A percentile compares a stretch with the other conserved stretches of the same genome.
phyloP scores from a whole-genome alignment of 768 basidiomycete genomes.

The Royoungia palumana region DNA sequence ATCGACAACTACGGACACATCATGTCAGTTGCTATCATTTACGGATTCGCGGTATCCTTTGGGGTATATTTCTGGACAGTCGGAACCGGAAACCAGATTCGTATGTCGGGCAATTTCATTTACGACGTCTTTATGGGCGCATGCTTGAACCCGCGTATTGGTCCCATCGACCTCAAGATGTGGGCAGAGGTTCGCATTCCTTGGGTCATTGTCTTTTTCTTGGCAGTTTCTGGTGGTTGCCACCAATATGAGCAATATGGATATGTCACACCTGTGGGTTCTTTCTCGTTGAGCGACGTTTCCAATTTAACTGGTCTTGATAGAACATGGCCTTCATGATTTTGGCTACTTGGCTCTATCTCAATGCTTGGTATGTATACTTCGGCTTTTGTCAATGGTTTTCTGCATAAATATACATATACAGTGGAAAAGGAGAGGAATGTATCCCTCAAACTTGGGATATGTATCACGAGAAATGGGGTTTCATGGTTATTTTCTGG shows the following conservation, averaged over 20 bases:
- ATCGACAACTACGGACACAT: constrained; percentile 95
- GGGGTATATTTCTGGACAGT: constrained; percentile 79
- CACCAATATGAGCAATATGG: constrained; percentile 94
- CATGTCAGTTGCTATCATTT: constrained; percentile 94
- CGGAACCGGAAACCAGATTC: constrained; percentile 71
- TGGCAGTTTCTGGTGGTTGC: constrained; percentile 87
- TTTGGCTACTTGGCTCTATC: constrained; percentile 91
- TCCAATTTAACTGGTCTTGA: background rate
- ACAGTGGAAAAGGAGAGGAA: constrained; percentile 87
- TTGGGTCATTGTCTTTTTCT: constrained; percentile 94
- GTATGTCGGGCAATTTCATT: constrained; percentile 93
- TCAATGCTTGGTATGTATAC: constrained; percentile 79
- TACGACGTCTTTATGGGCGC: constrained; percentile 99
- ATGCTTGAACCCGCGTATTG: constrained; percentile 88
- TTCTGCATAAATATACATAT: background rate
- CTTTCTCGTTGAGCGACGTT: background rate
- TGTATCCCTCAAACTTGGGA: constrained; percentile 98
- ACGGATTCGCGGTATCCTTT: constrained; percentile 78
- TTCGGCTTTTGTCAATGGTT: background rate
- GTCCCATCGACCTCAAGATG: constrained; percentile 94
- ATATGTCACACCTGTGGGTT: constrained; percentile 82
- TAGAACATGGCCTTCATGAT: constrained; percentile 98
- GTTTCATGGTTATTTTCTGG: constrained; percentile 99
- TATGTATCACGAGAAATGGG: constrained; percentile 99
- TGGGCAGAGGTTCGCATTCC: constrained; percentile 97